These are phyloP conservation scores for Magnaporthiopsis poae DNA, from an alignment of 2,329 filamentous ascomycete species.

Conservation along the genomic window DNA sequence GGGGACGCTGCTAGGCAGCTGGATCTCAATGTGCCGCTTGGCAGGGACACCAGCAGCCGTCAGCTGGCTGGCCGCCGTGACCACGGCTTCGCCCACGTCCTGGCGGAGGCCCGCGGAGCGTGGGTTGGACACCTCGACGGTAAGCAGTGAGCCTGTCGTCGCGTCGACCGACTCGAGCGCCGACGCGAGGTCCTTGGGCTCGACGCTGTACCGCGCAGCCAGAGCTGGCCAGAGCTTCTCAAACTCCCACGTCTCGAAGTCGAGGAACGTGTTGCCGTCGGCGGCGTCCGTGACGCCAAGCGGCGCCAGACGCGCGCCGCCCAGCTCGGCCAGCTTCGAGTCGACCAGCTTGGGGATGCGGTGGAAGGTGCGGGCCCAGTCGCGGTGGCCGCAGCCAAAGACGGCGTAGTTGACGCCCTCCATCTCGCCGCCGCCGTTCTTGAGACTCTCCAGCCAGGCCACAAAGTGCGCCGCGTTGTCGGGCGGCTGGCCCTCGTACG, in stretches of 20 bases:
- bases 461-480: constrained; percentile 63
- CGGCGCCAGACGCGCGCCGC: constrained; percentile 35
- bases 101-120: constrained; percentile 51
- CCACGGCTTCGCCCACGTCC: constrained; percentile 51
- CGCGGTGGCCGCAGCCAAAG: constrained; percentile 50
- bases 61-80: constrained; percentile 43
- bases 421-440: constrained; percentile 34
- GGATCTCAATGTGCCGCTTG: constrained; percentile 59
- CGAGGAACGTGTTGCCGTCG: constrained; percentile 55
- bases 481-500: constrained; percentile 65
- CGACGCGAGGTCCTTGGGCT: constrained; percentile 17
- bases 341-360: constrained; percentile 56
- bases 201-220: constrained; percentile 28
- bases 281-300: constrained; percentile 52
- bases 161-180: constrained; percentile 16
- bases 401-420: constrained; percentile 54
- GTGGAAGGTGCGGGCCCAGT: constrained; percentile 56
- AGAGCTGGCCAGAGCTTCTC: constrained; percentile 41
- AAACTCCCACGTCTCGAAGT: constrained; percentile 60
- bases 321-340: constrained; percentile 37
- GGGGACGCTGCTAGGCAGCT: constrained; percentile 53
- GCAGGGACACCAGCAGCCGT: constrained; percentile 19
- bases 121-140: constrained; percentile 42
- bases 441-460: constrained; percentile 50
- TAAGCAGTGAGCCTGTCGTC: constrained; percentile 17